A percentile compares a stretch with the other conserved stretches of the same genome.
Conservation (phyloP, 2,329 filamentous ascomycete genomes). For the Dactylonectria estremocensis region DNA sequence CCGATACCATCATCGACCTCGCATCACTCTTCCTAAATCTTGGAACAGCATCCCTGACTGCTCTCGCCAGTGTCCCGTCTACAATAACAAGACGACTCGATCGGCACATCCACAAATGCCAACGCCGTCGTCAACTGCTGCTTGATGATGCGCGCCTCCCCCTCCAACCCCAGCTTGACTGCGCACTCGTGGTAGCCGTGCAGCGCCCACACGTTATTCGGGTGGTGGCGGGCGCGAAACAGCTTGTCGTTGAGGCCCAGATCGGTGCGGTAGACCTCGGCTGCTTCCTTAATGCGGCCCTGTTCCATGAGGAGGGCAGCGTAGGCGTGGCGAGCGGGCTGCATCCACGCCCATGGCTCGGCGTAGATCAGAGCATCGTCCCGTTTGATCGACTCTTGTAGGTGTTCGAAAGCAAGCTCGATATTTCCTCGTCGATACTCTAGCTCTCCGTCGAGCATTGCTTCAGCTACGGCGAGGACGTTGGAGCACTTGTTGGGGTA, state of each 20-base stretch:
- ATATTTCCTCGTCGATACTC: conserved; percentile 75
- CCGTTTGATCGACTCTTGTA: conserved; percentile 68
- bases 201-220: conserved; percentile 81
- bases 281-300: conserved; percentile 67
- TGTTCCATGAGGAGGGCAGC: conserved; percentile 78
- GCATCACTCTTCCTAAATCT: neutral
- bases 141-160: conserved; percentile 54
- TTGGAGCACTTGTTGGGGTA: conserved; percentile 78
- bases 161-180: conserved; percentile 60
- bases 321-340: conserved; percentile 77
- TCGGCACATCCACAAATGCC: conserved; percentile 71
- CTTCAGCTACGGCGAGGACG: conserved; percentile 71
- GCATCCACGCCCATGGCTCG: conserved; percentile 85
- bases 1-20: neutral
- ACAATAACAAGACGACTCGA: conserved; percentile 55
- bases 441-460: conserved; percentile 81
- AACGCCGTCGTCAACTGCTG: conserved; percentile 66
- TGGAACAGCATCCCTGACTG: conserved; percentile 6
- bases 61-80: conserved; percentile 29
- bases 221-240: conserved; percentile 75
- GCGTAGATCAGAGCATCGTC: conserved; percentile 77
- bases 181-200: conserved; percentile 81
- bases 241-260: conserved; percentile 71
- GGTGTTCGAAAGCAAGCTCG: conserved; percentile 69
- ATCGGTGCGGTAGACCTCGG: conserved; percentile 71